Evolutionary conservation across 176 grass and related monocot species (phyloP).

Genomic region (Chloris gayana): DNA sequence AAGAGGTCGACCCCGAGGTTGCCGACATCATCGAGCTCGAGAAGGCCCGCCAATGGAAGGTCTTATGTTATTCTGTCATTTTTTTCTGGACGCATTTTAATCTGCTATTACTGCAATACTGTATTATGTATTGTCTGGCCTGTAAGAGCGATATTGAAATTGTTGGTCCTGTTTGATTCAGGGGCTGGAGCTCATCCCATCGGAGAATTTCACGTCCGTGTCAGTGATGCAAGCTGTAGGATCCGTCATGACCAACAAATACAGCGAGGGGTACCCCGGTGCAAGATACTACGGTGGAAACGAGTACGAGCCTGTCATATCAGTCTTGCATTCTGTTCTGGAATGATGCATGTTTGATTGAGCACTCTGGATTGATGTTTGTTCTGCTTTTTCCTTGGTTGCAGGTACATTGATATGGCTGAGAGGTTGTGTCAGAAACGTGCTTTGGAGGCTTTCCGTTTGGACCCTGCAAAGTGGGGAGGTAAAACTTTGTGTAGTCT

Average conservation of each 20-base stretch:
- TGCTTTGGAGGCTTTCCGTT: constrained; percentile 80
- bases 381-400: constrained; percentile 37
- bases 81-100: background rate
- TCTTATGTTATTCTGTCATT: constrained; percentile 14
- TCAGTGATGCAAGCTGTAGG: constrained; percentile 99
- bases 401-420: constrained; percentile 95
- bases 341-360: background rate
- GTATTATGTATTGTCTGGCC: background rate
- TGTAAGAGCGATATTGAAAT: constrained; percentile 14
- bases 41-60: constrained; percentile 99
- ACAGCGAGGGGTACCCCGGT: constrained; percentile 97
- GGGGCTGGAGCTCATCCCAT: constrained; percentile 98
- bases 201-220: constrained; percentile 92
- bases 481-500: constrained; percentile 50
- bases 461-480: constrained; percentile 98
- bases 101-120: background rate
- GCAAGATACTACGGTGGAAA: constrained; percentile 99
- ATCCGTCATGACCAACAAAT: constrained; percentile 99
- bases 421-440: constrained; percentile 93
- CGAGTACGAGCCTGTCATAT: constrained; percentile 54
- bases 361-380: constrained; percentile 17
- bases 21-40: constrained; percentile 93
- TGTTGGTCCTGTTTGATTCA: constrained; percentile 31
- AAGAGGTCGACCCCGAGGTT: constrained; percentile 87
- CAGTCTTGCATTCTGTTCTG: background rate